phyloP scores from a whole-genome alignment of 495 filamentous ascomycete genomes.

The Xylaria bambusicola region DNA sequence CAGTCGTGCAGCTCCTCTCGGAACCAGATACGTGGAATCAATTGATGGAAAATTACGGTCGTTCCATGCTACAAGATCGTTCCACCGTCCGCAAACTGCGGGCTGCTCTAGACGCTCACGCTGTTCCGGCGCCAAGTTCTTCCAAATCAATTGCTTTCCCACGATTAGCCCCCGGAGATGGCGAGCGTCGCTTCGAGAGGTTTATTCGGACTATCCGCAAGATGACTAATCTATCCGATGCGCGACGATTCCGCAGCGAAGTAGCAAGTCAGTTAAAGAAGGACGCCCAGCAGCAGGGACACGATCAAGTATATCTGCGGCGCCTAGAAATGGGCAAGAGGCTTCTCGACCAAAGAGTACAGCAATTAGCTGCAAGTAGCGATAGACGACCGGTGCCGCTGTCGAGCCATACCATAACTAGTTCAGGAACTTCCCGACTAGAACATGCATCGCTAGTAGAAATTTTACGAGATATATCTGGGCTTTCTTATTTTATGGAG shows the following conservation, averaged over 20 bases:
- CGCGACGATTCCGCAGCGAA: slow-evolving; percentile 85
- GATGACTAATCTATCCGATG: slow-evolving; percentile 91
- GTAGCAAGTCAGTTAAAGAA: slow-evolving; percentile 89
- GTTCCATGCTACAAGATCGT: slow-evolving; percentile 87
- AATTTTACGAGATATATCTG: slow-evolving; percentile 81
- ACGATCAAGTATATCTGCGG: slow-evolving; percentile 82
- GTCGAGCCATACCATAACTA: slow-evolving; percentile 31
- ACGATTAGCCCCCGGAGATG: slow-evolving; percentile 63
- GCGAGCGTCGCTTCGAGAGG: slow-evolving; percentile 88
- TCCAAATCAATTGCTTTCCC: slow-evolving; percentile 66
- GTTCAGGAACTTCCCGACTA: slow-evolving; percentile 54
- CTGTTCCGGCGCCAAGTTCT: slow-evolving; percentile 74
- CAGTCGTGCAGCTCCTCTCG: slow-evolving; percentile 68
- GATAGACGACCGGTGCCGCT: slow-evolving; percentile 45
- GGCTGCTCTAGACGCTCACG: slow-evolving; percentile 92
- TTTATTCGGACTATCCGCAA: slow-evolving; percentile 89
- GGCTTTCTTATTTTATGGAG: slow-evolving; percentile 98
- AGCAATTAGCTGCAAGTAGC: slow-evolving; percentile 71
- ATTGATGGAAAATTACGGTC: slow-evolving; percentile 84
- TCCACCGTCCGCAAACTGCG: slow-evolving; percentile 93
- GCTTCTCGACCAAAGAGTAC: slow-evolving; percentile 86
- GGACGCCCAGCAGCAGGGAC: slow-evolving; percentile 73
- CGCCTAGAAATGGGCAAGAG: slow-evolving; percentile 89
- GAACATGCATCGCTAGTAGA: slow-evolving; percentile 77
- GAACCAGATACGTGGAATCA: slow-evolving; percentile 99